A percentile compares a stretch with the other conserved stretches of the same genome.
Evolutionary conservation across 768 basidiomycete species (phyloP).

Genomic region (Calocybe gangraenosa): DNA sequence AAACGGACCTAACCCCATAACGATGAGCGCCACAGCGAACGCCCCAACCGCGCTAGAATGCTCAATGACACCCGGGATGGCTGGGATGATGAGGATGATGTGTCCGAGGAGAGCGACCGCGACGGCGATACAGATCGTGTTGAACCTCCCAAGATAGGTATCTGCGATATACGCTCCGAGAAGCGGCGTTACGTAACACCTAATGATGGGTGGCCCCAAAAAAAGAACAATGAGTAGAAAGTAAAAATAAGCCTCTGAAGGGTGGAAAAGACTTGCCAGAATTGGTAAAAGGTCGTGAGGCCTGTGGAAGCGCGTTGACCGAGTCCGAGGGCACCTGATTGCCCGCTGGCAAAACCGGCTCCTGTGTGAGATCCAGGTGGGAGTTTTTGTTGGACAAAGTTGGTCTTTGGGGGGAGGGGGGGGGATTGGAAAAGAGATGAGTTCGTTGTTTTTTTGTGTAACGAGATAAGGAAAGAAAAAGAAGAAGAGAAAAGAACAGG

Average conservation of each 20-base stretch:
- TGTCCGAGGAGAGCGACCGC: constrained; percentile 60
- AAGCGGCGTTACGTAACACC: constrained; percentile 65
- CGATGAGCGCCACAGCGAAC: constrained; percentile 45
- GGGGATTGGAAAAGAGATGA: neutral
- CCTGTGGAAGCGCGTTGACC: constrained; percentile 74
- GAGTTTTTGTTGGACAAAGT: constrained; percentile 72
- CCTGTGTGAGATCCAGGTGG: constrained; percentile 65
- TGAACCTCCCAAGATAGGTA: constrained; percentile 68
- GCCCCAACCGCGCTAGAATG: constrained; percentile 15
- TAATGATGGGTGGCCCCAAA: too few species aligned
- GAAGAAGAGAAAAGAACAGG: neutral
- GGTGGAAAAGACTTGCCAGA: constrained; percentile 43
- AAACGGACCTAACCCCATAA: constrained; percentile 55
- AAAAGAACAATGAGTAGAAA: too few species aligned
- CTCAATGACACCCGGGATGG: constrained; percentile 51
- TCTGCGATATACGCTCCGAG: constrained; percentile 73
- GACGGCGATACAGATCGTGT: constrained; percentile 63
- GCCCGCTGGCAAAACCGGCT: constrained; percentile 46
- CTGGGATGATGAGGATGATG: constrained; percentile 60
- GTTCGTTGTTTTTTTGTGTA: too few species aligned
- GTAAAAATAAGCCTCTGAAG: too few species aligned
- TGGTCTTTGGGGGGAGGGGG: constrained; percentile 57
- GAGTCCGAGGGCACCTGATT: constrained; percentile 63
- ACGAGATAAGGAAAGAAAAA: too few species aligned
- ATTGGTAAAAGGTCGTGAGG: constrained; percentile 65